Conservation (phyloP, 805 yeast genomes). For the Yamadazyma nakazawae region DNA sequence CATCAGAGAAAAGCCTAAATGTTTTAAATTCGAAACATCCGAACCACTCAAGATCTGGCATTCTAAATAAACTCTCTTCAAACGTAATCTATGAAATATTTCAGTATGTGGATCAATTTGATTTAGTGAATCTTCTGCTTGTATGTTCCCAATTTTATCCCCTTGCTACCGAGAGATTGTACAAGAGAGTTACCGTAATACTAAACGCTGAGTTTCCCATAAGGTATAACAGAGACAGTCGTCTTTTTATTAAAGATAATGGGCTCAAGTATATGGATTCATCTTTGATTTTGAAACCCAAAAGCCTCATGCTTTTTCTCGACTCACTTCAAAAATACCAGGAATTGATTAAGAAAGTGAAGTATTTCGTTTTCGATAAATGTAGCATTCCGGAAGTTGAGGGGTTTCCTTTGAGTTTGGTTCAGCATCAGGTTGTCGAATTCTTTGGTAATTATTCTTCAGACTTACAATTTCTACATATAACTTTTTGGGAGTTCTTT, state of each 20-base stretch:
- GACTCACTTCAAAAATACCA: slow-evolving; percentile 18
- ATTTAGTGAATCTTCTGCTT: slow-evolving; percentile 22
- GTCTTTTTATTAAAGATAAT: slow-evolving; percentile 22
- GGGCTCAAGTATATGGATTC: slow-evolving; percentile 31
- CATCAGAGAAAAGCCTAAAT: background rate
- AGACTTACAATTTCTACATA: slow-evolving; percentile 28
- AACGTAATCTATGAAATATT: slow-evolving; percentile 12
- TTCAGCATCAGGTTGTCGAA: slow-evolving; percentile 24
- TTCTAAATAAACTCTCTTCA: background rate
- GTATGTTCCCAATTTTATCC: slow-evolving; percentile 22
- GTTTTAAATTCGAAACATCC: background rate
- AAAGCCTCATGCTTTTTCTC: slow-evolving; percentile 19
- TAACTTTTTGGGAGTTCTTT: slow-evolving; percentile 27
- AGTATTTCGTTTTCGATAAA: slow-evolving; percentile 33
- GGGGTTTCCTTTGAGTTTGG: slow-evolving; percentile 5
- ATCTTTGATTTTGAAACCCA: slow-evolving; percentile 23
- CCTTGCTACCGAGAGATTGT: slow-evolving; percentile 23
- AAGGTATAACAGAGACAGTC: slow-evolving; percentile 14
- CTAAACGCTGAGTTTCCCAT: slow-evolving; percentile 27
- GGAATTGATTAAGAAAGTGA: slow-evolving; percentile 19
- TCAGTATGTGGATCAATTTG: slow-evolving; percentile 30
- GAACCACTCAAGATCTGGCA: background rate
- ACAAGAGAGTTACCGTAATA: slow-evolving; percentile 28
- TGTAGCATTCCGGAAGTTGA: slow-evolving; percentile 16
- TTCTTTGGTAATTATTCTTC: slow-evolving; percentile 23